These are phyloP conservation scores for Leishmania major DNA, from an alignment of 208 protist genomes.

Conservation along the genomic window DNA sequence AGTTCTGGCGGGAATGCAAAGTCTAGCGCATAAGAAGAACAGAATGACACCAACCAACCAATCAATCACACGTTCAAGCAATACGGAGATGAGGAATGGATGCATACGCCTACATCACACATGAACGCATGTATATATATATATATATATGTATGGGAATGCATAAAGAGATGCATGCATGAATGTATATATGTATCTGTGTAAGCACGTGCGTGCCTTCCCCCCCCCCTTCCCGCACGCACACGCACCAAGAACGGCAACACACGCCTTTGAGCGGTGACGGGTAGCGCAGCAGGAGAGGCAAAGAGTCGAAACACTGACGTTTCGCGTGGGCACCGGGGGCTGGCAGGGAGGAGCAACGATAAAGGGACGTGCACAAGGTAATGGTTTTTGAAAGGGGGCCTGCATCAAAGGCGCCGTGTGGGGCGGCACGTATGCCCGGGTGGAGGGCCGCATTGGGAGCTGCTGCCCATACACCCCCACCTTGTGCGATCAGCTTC, in stretches of 20 bases:
- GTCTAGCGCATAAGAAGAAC: too few relatives aligned
- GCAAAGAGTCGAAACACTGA: background rate
- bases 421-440: background rate
- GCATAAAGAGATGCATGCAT: background rate
- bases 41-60: too few relatives aligned
- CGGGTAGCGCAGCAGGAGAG: background rate
- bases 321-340: too few relatives aligned
- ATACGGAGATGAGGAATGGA: too few relatives aligned
- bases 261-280: background rate
- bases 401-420: background rate
- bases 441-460: background rate
- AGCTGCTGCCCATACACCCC: background rate
- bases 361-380: too few relatives aligned
- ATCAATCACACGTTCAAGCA: too few relatives aligned
- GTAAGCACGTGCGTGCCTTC: background rate
- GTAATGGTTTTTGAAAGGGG: background rate
- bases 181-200: slow-evolving; percentile 8
- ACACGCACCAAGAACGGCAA: background rate
- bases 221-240: too few relatives aligned
- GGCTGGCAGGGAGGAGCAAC: background rate
- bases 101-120: too few relatives aligned
- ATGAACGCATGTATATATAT: too few relatives aligned
- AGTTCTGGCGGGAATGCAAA: too few relatives aligned
- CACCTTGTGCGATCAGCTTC: background rate
- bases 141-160: too few relatives aligned